A percentile compares a stretch with the other conserved stretches of the same genome.
Evolutionary conservation across 2,329 filamentous ascomycete genomes (phyloP).

Genomic region (Coniochaeta sp.): DNA sequence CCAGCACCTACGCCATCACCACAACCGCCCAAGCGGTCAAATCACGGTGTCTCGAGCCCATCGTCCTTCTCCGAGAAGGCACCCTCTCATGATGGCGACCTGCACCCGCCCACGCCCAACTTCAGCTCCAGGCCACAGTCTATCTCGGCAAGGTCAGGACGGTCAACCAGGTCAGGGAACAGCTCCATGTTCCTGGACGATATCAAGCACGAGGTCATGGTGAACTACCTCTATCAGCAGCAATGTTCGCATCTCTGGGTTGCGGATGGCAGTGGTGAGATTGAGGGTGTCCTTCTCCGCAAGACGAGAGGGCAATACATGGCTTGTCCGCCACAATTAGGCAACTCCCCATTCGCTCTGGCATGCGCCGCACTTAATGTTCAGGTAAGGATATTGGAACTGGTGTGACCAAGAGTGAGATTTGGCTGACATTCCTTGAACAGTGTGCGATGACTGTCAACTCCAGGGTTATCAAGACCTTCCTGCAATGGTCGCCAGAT

Average conservation of each 20-base stretch:
- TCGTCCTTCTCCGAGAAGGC: slow-evolving; percentile 29
- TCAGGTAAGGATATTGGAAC: slow-evolving; percentile 39
- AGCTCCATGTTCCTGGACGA: slow-evolving; percentile 58
- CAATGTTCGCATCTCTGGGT: slow-evolving; percentile 72
- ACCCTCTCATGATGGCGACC: slow-evolving; percentile 33
- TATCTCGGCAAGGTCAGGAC: slow-evolving; percentile 36
- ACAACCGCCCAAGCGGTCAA: background rate
- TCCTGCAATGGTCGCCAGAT: slow-evolving; percentile 65
- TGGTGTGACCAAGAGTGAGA: too few relatives aligned
- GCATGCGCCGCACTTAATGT: slow-evolving; percentile 66
- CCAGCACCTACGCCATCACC: slow-evolving; percentile 2
- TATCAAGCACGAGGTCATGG: slow-evolving; percentile 77
- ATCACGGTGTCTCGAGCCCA: slow-evolving; percentile 12
- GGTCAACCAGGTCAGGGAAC: slow-evolving; percentile 36
- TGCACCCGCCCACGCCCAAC: slow-evolving; percentile 40
- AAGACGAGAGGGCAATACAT: slow-evolving; percentile 64
- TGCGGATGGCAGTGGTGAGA: slow-evolving; percentile 57
- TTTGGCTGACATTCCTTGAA: background rate
- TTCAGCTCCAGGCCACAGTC: slow-evolving; percentile 47
- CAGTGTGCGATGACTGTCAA: slow-evolving; percentile 76
- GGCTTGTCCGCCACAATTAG: slow-evolving; percentile 61
- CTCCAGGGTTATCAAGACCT: slow-evolving; percentile 72
- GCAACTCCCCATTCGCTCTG: slow-evolving; percentile 53
- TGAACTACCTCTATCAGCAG: slow-evolving; percentile 75
- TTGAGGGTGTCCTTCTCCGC: slow-evolving; percentile 67